These are phyloP conservation scores for Tetrapyrgos nigripes DNA, from an alignment of 1,284 basidiomycete genomes.

Conservation along the genomic window DNA sequence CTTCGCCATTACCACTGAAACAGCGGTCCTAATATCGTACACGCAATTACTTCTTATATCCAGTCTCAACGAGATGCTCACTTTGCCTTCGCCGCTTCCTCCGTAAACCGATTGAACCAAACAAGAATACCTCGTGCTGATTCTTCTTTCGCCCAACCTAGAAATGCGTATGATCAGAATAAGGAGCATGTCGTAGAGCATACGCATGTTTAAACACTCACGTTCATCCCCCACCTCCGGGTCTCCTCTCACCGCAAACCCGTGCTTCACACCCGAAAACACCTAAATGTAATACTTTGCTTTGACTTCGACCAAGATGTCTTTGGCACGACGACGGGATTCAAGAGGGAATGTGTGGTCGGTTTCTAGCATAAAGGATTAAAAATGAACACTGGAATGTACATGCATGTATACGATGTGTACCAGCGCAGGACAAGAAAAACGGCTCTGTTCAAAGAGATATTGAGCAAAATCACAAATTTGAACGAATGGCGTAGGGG, in stretches of 20 bases:
- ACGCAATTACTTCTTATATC: too few species aligned
- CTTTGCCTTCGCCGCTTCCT: too few species aligned
- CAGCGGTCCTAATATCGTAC: too few species aligned
- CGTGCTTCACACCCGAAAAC: slow-evolving; percentile 55
- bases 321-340: slow-evolving; percentile 51
- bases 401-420: background rate
- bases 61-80: too few species aligned
- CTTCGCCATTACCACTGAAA: too few species aligned
- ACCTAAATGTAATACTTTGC: slow-evolving; percentile 54
- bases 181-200: too few species aligned
- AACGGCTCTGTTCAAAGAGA: slow-evolving; percentile 48
- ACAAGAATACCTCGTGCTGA: too few species aligned
- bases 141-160: too few species aligned
- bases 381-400: too few species aligned
- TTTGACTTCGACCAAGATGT: slow-evolving; percentile 48
- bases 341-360: slow-evolving; percentile 52
- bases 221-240: slow-evolving; percentile 44
- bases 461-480: background rate
- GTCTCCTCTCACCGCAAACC: slow-evolving; percentile 49
- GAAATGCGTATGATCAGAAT: too few species aligned
- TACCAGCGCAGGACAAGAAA: slow-evolving; percentile 59
- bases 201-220: too few species aligned
- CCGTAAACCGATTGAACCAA: too few species aligned
- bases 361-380: slow-evolving; percentile 39
- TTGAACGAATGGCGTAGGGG: background rate